Base-by-base conservation (phyloP, 2,329 filamentous ascomycete species). In the Verticillium nonalfalfae region DNA sequence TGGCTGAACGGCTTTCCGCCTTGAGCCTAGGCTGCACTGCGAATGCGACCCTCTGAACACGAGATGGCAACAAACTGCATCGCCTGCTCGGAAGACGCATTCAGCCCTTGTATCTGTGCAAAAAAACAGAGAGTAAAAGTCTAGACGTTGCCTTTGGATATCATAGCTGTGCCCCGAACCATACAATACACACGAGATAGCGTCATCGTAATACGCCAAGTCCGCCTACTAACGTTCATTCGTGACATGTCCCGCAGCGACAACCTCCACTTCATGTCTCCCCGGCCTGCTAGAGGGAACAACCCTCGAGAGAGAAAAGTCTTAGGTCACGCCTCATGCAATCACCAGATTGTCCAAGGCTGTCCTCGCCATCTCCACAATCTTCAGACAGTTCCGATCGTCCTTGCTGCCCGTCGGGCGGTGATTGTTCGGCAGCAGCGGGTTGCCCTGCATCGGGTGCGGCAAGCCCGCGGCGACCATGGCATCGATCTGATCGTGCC, bases 341-440 rank as follows among this genome's bases (percentile, higher is more conserved):
- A 88, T 86, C 13, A 83, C 74, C 31, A 88, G 71, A 34, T 76
- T 78, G 35, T 85, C 80, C 59, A 87, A 75, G 2, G 84, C 81
- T 55, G 75, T 67, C 62, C 80, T 79, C 5, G 85, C 84, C 36
- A 85, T 78, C 35, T 82, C 77, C 18, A 88, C 77, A 38, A 87
- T 78, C 61, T 74, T 75, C 64, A 81, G 69, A 63, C 84, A 88
- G 33, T 77, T 68, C 10, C 55, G 60, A 10, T 56, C 74, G 56
- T 77, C 76, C 57, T 71, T 72, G 40, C 77, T 73, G n/a, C 71
- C 74, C 1, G 68, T 62, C 26, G 68, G 70, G 26, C 77, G 63
- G 62, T 21, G 18, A 69, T 65, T 18, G 60, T 70, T 62, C 40
- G 77, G 63, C 62, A 69, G 64, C 21, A 65, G 71, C 21, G 60